Conservation (phyloP, 1,284 basidiomycete species). For the Quambalaria eucalypti region DNA sequence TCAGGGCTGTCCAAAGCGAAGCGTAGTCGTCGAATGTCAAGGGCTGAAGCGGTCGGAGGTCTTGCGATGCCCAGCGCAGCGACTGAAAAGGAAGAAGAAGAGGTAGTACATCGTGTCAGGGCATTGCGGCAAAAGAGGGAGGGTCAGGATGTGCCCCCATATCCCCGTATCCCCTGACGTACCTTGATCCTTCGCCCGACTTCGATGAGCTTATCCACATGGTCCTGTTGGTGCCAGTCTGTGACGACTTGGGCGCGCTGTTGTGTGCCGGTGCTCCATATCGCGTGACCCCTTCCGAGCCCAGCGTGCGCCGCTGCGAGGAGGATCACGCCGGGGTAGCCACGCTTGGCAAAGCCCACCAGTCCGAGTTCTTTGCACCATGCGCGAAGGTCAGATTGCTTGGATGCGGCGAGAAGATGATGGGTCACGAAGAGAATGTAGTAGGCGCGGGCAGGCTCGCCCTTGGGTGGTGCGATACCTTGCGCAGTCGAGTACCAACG, state of each 20-base stretch:
- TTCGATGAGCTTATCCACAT: background rate
- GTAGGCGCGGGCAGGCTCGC: no score
- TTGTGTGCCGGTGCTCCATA: no score
- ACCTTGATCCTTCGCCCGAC: conserved; percentile 62
- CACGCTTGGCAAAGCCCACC: background rate
- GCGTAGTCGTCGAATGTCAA: background rate
- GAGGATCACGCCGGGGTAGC: background rate
- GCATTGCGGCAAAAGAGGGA: no score
- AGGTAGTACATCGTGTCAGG: no score
- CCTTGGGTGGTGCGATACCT: no score
- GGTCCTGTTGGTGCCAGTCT: background rate
- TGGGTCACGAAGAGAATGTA: background rate
- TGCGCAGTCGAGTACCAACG: no score
- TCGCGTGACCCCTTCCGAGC: no score
- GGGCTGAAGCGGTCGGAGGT: background rate
- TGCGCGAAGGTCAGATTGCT: background rate
- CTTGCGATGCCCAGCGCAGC: background rate
- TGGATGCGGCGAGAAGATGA: background rate
- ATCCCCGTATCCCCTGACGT: no score
- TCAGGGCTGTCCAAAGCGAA: background rate
- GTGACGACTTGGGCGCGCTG: background rate
- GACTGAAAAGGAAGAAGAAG: no score
- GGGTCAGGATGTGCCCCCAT: no score
- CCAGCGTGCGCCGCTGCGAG: background rate
- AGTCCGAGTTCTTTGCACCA: background rate